These are phyloP conservation scores for Yueomyces sinensis DNA, from an alignment of 805 yeast genomes.

Conservation along the genomic window DNA sequence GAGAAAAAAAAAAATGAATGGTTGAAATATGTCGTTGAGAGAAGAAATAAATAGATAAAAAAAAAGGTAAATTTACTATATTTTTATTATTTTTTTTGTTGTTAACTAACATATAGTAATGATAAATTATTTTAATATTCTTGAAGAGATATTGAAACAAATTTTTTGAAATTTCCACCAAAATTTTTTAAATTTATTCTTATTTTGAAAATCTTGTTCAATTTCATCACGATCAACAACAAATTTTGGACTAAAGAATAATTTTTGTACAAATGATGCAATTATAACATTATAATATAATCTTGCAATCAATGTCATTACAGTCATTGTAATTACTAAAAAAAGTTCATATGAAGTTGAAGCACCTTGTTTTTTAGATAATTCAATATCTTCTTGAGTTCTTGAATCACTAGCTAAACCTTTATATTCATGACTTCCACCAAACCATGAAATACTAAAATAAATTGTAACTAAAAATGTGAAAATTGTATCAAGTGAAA, in stretches of 20 bases:
- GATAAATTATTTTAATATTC: background rate
- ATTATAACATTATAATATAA: constrained; percentile 48
- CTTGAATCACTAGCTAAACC: background rate
- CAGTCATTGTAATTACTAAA: constrained; percentile 38
- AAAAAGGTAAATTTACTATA: too few relatives aligned
- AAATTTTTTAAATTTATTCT: constrained; percentile 15
- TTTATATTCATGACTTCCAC: constrained; percentile 23
- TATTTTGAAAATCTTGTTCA: constrained; percentile 25
- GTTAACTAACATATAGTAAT: too few relatives aligned
- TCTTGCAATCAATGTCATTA: constrained; percentile 35
- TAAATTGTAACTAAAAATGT: constrained; percentile 60
- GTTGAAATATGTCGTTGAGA: too few relatives aligned
- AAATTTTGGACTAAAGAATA: constrained; percentile 35
- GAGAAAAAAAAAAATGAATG: too few relatives aligned
- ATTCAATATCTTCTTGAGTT: constrained; percentile 8
- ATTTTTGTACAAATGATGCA: constrained; percentile 44
- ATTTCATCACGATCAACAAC: constrained; percentile 27
- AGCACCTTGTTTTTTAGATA: constrained; percentile 40
- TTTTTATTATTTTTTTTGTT: too few relatives aligned
- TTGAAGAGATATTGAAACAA: constrained; percentile 15
- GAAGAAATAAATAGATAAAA: too few relatives aligned
- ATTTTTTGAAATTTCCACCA: constrained; percentile 21
- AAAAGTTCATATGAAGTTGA: constrained; percentile 44
- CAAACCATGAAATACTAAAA: constrained; percentile 68
- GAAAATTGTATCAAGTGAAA: constrained; percentile 50